Base-by-base conservation (phyloP, 2,329 filamentous ascomycete species). In the Ceratocystis colombiana region DNA sequence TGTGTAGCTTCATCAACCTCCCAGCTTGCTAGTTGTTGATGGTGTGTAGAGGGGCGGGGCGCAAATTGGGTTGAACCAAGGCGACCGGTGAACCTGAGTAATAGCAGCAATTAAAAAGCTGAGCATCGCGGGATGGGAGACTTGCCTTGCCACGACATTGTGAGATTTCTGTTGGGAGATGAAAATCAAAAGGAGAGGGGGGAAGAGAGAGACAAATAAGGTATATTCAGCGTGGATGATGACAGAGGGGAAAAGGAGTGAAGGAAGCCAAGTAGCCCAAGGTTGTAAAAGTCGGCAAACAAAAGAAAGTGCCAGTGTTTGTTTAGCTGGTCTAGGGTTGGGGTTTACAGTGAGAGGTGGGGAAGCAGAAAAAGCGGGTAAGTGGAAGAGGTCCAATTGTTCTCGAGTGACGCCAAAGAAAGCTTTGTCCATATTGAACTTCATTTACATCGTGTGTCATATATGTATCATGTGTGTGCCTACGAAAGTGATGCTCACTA, bases 121-220 rank as follows among this genome's bases (percentile, higher is more conserved):
- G 50, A 22, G 63, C 63, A 53, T 10, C 30, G 10, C 28, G 15
- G 30, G 28, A 25, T 41, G n/a, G 25, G 20, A 25, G 41, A 67
- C 73, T 72, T 73, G 89, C 87, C 84, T 87, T 90, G 86, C 86
- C 86, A 88, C 77, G 86, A 88, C 86, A 89, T 88, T 74, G 72
- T 83, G 73, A 33, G 59, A 45, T 17, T 48, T 62, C 5, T 67
- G 55, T 65, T 46, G 22, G 12, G 37, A 41, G 37, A 41, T 12
- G 37, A 41, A 41, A 41, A 15, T 15, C 28, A 55, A 63, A 46
- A 4, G 64, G 68, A 70, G 71, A 65, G 59, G 55, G 62, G 25
- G n/a, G 57, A 28, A 57, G 50, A 66, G 64, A 59, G 57, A 65
- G 46, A 28, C 8, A 20, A 68, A 68, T 57, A 66, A 45, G 64